Evolutionary conservation across 2,329 filamentous ascomycete genomes (phyloP), one percentile per base, ranked within the genome.

Genomic region (Leptographium flavum): DNA sequence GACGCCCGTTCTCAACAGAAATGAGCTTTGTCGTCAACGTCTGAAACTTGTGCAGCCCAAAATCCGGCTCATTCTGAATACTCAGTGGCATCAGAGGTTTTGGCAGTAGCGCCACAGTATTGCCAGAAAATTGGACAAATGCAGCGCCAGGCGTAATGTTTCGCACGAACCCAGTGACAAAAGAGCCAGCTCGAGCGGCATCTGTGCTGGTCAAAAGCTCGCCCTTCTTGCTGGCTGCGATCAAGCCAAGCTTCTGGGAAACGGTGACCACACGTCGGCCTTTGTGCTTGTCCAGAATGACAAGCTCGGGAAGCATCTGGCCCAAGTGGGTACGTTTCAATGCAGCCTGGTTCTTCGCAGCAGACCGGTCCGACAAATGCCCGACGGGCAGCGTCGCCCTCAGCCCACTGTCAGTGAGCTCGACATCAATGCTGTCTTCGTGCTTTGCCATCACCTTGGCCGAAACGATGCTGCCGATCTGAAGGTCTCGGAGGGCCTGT

Each of bases 81-180:
- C 87, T 83, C n/a, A 77, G 70, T 3, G 81, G 70, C 40, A 98
- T 69, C 56, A 87, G 79, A 19, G 76, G 77, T 62, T 85, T 90
- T 32, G 87, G 86, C 27, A 95, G 67, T 36, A 95, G 66, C 14
- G 85, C 90, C 39, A 79, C 83, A 17, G 94, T 64, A 30, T 76
- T 78, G 54, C 80, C 83, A 35, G 80, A 78, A 60, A 95, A 95
- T 56, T 93, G 82, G n/a, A 95, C 75, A 56, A 94, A 96, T 11
- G 88, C 71, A 37, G 84, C 87, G 9, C 82, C 84, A 2, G 76
- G 66, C 0, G 86, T 88, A 43, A 94, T 82, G 55, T 92, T 93
- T 48, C 81, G 80, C 23, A 98, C 78, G 55, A 90, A 94, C 6
- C 88, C 90, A 47, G 78, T 74, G 8, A 87, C 73, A 22, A 77